phyloP scores from a whole-genome alignment of 2,329 filamentous ascomycete genomes.

The Nemania diffusa region DNA sequence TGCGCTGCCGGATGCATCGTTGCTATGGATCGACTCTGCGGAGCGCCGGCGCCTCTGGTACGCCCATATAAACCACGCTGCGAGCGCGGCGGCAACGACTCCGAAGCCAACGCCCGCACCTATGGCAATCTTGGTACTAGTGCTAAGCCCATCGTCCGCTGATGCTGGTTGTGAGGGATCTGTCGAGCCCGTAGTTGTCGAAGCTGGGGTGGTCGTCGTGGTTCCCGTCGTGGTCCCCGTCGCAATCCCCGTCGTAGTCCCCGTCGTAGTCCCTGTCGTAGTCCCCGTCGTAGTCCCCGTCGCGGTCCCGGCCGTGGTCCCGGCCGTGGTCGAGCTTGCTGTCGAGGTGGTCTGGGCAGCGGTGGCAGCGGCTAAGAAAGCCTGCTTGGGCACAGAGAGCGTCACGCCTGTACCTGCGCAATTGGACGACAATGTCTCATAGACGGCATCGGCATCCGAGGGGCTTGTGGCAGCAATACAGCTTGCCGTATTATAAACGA shows the following conservation, averaged over 20 bases:
- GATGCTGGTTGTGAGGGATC: constrained; percentile 24
- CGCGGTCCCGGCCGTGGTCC: no score
- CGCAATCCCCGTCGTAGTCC: constrained; percentile 25
- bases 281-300: no score
- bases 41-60: constrained; percentile 43
- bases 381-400: constrained; percentile 54
- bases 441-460: constrained; percentile 55
- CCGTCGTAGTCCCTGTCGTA: no score
- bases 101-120: constrained; percentile 52
- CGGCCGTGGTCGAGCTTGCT: constrained; percentile 30
- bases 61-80: constrained; percentile 46
- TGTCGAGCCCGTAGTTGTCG: constrained; percentile 22
- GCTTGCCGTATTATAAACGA: constrained; percentile 58
- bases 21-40: constrained; percentile 22
- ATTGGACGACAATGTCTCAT: constrained; percentile 55
- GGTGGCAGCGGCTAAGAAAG: constrained; percentile 52
- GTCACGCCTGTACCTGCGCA: constrained; percentile 58
- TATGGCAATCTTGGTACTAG: constrained; percentile 54
- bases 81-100: constrained; percentile 37
- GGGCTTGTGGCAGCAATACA: constrained; percentile 56
- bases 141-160: constrained; percentile 46
- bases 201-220: background rate
- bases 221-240: constrained; percentile 33
- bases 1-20: constrained; percentile 14
- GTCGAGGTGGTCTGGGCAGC: constrained; percentile 37